Evolutionary conservation across 1,139 yeast genomes (phyloP).

Genomic region (Spathaspora sp.): DNA sequence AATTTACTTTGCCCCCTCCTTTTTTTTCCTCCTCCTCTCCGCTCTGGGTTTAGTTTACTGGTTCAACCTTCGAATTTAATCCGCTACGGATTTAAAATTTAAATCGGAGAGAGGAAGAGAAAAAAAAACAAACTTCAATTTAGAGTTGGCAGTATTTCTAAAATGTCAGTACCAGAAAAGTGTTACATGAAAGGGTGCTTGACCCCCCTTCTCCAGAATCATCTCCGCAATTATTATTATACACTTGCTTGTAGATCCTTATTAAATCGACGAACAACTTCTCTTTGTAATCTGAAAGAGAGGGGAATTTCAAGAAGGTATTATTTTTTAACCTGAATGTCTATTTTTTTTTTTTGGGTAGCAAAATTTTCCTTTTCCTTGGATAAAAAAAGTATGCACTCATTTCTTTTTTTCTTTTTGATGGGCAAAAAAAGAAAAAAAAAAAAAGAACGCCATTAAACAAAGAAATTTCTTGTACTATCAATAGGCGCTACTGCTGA

Average conservation of each 20-base stretch:
- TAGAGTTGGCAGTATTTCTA: background rate
- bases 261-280: background rate
- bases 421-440: background rate
- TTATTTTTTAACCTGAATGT: background rate
- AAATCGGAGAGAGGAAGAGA: background rate
- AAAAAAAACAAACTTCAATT: background rate
- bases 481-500: background rate
- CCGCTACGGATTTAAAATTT: constrained; percentile 1
- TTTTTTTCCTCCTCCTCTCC: background rate
- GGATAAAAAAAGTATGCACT: background rate
- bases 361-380: background rate
- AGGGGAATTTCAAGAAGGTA: constrained; percentile 1
- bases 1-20: constrained; percentile 2
- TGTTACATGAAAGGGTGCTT: background rate
- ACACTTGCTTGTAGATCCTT: background rate
- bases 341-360: background rate
- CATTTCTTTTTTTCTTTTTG: background rate
- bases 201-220: background rate
- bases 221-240: background rate
- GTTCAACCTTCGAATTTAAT: constrained; percentile 5
- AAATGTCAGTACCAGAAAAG: background rate
- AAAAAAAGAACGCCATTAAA: background rate
- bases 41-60: constrained; percentile 4
- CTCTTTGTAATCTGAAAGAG: background rate
- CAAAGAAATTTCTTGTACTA: background rate